phyloP scores from a whole-genome alignment of 352 stramenopile genomes.

The Phytophthora uliginosa region DNA sequence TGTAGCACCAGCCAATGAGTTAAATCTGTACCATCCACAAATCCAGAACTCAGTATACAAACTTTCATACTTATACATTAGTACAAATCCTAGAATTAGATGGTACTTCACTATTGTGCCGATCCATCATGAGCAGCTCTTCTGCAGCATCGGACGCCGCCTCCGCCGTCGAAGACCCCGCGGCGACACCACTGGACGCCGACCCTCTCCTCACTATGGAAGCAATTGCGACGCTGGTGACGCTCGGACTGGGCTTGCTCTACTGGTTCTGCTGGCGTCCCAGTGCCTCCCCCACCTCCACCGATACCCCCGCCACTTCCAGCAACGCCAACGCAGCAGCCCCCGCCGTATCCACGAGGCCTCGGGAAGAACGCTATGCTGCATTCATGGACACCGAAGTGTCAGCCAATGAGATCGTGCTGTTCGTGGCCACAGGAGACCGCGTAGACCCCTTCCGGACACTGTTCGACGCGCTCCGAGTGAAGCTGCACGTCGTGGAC shows the following conservation, averaged over 20 bases:
- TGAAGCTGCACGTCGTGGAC: conserved; percentile 38
- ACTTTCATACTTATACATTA: too few species aligned
- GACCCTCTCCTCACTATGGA: conserved; percentile 14
- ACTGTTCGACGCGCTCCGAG: conserved; percentile 30
- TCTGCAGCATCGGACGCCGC: conserved; percentile 11
- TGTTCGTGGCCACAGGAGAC: conserved; percentile 22
- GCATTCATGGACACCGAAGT: conserved; percentile 32
- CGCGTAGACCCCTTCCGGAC: conserved; percentile 15
- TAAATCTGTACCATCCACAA: too few species aligned
- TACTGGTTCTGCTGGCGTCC: conserved; percentile 37
- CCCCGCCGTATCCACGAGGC: neutral
- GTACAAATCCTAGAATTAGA: too few species aligned
- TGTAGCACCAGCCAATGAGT: too few species aligned
- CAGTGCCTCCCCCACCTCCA: neutral
- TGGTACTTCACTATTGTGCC: neutral
- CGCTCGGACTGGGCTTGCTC: conserved; percentile 15
- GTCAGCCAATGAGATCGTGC: conserved; percentile 19
- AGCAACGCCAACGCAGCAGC: neutral
- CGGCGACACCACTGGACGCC: neutral
- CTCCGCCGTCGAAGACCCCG: conserved; percentile 2
- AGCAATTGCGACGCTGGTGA: conserved; percentile 18
- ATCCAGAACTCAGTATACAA: too few species aligned
- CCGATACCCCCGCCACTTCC: neutral
- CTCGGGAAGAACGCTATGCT: conserved; percentile 20
- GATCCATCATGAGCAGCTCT: conserved; percentile 22